phyloP scores from a whole-genome alignment of 2,329 filamentous ascomycete genomes.

The Cryoendolithus antarcticus region DNA sequence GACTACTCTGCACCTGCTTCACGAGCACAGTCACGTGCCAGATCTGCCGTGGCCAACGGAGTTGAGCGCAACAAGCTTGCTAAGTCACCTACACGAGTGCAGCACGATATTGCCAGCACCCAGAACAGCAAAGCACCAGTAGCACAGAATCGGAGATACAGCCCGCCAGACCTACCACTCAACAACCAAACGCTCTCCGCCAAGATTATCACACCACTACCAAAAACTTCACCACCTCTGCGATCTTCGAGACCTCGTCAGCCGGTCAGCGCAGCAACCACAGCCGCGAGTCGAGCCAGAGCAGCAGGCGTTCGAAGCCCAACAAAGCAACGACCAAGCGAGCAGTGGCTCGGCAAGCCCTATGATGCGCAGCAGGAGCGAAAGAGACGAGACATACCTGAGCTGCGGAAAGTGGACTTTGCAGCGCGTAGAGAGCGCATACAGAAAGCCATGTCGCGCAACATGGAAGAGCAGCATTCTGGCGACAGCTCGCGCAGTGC shows the following conservation, averaged over 20 bases:
- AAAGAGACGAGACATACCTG: slow-evolving; percentile 36
- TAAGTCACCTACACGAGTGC: slow-evolving; percentile 18
- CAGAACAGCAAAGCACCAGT: slow-evolving; percentile 17
- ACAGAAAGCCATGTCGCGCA: slow-evolving; percentile 72
- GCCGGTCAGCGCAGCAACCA: slow-evolving; percentile 62
- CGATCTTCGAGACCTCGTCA: slow-evolving; percentile 73
- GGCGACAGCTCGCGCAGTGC: slow-evolving; percentile 17
- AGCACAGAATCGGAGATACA: slow-evolving; percentile 22
- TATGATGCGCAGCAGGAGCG: slow-evolving; percentile 57
- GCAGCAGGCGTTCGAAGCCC: slow-evolving; percentile 29
- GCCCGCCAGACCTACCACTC: slow-evolving; percentile 18
- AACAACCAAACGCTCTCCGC: slow-evolving; percentile 43
- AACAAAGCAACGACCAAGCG: slow-evolving; percentile 27
- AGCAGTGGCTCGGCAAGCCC: slow-evolving; percentile 57
- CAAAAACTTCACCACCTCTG: slow-evolving; percentile 65
- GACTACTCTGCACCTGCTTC: slow-evolving; percentile 21
- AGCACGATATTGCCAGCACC: slow-evolving; percentile 10
- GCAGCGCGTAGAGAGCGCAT: slow-evolving; percentile 71
- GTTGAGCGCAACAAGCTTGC: slow-evolving; percentile 13
- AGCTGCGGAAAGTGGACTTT: slow-evolving; percentile 69
- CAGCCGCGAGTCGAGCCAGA: slow-evolving; percentile 57
- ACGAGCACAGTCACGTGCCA: slow-evolving; percentile 15
- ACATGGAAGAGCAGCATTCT: slow-evolving; percentile 51
- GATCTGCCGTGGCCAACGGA: slow-evolving; percentile 17
- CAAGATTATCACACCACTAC: slow-evolving; percentile 57